Conservation (phyloP, 306 rosid species). For the Lupinus albus region DNA sequence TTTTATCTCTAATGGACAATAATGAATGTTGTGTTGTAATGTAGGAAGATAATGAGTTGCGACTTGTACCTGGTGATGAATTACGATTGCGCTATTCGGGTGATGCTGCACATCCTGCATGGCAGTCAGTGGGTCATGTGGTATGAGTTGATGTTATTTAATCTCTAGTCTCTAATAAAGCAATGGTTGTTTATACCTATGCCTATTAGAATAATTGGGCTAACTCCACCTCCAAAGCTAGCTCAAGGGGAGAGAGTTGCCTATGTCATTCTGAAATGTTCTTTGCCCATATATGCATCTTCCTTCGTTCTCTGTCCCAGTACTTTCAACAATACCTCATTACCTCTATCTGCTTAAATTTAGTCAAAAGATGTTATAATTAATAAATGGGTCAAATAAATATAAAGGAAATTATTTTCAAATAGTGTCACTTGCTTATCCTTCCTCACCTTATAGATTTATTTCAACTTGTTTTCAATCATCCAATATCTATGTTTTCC, state of each 20-base stretch:
- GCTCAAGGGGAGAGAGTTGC: not conserved
- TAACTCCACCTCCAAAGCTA: not conserved
- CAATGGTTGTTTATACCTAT: not conserved
- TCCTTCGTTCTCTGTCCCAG: not conserved
- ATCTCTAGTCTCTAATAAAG: not conserved
- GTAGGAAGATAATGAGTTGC: conserved; percentile 97
- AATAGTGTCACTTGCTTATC: not conserved
- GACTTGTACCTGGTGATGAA: conserved; percentile 99
- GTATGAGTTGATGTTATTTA: conserved; percentile 50
- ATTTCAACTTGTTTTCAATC: not conserved
- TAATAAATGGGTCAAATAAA: not conserved
- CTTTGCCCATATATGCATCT: not conserved
- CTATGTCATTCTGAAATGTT: not conserved
- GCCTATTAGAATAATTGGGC: not conserved
- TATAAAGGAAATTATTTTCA: conserved; percentile 2
- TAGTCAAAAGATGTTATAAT: not conserved
- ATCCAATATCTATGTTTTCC: not conserved
- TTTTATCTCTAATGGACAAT: not conserved
- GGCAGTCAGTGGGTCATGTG: conserved; percentile 99
- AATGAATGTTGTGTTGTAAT: conserved; percentile 39
- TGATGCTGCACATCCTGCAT: conserved; percentile 99
- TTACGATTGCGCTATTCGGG: conserved; percentile 95
- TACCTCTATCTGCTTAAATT: not conserved
- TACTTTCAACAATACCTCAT: not conserved
- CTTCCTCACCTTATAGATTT: not conserved